Conservation (phyloP, 768 basidiomycete genomes). For the Boletus rubropictus region DNA sequence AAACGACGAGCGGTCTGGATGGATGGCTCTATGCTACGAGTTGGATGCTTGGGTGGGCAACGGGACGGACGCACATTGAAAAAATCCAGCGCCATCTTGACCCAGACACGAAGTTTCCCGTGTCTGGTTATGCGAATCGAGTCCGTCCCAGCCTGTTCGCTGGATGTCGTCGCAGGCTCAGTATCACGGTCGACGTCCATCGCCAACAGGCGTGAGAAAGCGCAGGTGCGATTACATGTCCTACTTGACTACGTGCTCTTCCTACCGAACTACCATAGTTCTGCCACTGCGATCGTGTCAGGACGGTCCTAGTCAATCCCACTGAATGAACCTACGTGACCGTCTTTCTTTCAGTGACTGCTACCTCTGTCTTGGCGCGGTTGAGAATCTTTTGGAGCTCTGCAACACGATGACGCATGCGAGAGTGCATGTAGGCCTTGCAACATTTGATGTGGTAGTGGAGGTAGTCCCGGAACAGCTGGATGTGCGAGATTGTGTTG, state of each 20-base stretch:
- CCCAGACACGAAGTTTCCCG: slow-evolving; percentile 50
- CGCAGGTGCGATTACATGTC: neutral
- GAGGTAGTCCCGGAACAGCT: slow-evolving; percentile 96
- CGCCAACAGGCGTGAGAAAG: slow-evolving; percentile 20
- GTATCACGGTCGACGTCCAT: slow-evolving; percentile 14
- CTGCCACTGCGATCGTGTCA: slow-evolving; percentile 40
- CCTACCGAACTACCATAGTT: slow-evolving; percentile 50
- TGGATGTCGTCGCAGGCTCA: slow-evolving; percentile 3
- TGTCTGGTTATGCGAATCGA: slow-evolving; percentile 49
- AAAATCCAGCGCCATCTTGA: slow-evolving; percentile 48
- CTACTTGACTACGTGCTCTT: neutral
- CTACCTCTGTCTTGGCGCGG: slow-evolving; percentile 89
- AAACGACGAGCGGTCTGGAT: slow-evolving; percentile 46
- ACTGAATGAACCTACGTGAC: slow-evolving; percentile 53
- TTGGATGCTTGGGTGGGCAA: slow-evolving; percentile 4
- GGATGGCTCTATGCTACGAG: slow-evolving; percentile 40
- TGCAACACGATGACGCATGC: slow-evolving; percentile 89
- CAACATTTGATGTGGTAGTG: slow-evolving; percentile 99
- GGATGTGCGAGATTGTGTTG: slow-evolving; percentile 87
- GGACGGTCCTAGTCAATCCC: neutral
- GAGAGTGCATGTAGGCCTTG: slow-evolving; percentile 98
- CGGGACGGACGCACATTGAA: slow-evolving; percentile 41
- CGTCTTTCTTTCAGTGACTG: slow-evolving; percentile 81
- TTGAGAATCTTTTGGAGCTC: slow-evolving; percentile 97
- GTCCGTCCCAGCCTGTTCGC: slow-evolving; percentile 14